Evolutionary conservation across 169 alveolate species (phyloP), one percentile per base, ranked within the genome.

Genomic region (Plasmodium knowlesi): DNA sequence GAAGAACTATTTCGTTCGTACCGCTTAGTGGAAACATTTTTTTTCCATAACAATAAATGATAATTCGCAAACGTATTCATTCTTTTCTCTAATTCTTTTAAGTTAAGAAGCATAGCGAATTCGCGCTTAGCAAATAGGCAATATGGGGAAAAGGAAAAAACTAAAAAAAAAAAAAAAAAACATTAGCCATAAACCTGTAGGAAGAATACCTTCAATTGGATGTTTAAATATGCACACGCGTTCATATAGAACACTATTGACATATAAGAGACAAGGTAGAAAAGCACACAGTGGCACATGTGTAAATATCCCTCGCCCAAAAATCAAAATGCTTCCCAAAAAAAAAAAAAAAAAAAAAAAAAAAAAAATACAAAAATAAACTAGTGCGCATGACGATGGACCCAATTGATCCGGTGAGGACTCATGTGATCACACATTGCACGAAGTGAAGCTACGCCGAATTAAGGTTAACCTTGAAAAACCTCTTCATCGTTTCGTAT

Each of bases 401-500:
- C 32, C 32, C 25, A 61, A 61, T 0, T 22, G 14, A 61, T 61
- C 16, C n/a, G 14, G 37, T 61, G 12, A 14, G 4, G 6, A 61
- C 74, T 22, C 32, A 61, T 61, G 10, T 61, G n/a, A 5, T 6
- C 74, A 61, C 14, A 16, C 32, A 32, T 3, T 57, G 19, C 74
- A 34, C 74, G 3, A 61, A 61, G 32, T 61, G 74, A 84, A 73
- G 34, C 70, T 79, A 88, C 43, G 28, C 82, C n/a, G 86, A 54
- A 54, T 88, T 90, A 53, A 90, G 81, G 71, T 90, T 80, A 41
- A 90, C 41, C 70, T 90, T 90, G 39, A 90, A 90, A 90, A 90
- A 90, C 22, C 82, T 74, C 70, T 98, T 98, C 86, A 98, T 96
- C 8, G 98, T 93, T 95, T 98, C 99, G 93, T 98, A 98, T 10